Base-by-base conservation (phyloP, 345 rosid genomes). In the Syzygium aromaticum region DNA sequence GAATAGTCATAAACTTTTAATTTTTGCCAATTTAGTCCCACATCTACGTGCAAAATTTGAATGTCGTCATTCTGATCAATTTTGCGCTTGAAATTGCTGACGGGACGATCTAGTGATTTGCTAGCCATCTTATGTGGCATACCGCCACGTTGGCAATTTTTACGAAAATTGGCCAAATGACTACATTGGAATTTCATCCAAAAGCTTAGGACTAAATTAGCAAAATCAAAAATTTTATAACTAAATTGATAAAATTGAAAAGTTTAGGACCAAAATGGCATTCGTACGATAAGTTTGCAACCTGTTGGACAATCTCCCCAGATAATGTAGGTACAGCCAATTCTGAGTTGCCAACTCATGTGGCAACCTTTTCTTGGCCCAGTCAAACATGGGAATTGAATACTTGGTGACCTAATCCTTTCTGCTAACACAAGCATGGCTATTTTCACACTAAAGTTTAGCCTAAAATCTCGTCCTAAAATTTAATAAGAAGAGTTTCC, bases 181-280 rank as follows among this genome's bases (percentile, higher is more conserved):
- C 14, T 16, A 67, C 11, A 19, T 73, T 17, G 21, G 3, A 19
- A 73, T 73, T 33, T 1, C 3, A 5, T 3, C 1, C 13, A 73
- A 73, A 67, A 54, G 57, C 3, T 54, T 1, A 54, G 8, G 7
- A 54, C 19, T 17, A 19, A 6, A 54, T 54, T 3, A 3, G 19
- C 23, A 54, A 19, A 54, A 54, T 54, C 22, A 9, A 54, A 54
- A 54, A 61, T 1, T 61, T 61, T 16, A 6, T n/a, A 4, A n/a
- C 7, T 12, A 13, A 61, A 61, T n/a, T n/a, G 8, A 0, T 3
- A 61, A n/a, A 12, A 5, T 5, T 13, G 0, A 5, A n/a, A 13
- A n/a, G 0, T 61, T 14, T n/a, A 61, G 0, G 0, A n/a, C 1
- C 3, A 0, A 59, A 59, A 12, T 9, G 5, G 19, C 0, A 8